phyloP scores from a whole-genome alignment of 2,329 filamentous ascomycete species.

The Ophiosphaerella herpotricha region DNA sequence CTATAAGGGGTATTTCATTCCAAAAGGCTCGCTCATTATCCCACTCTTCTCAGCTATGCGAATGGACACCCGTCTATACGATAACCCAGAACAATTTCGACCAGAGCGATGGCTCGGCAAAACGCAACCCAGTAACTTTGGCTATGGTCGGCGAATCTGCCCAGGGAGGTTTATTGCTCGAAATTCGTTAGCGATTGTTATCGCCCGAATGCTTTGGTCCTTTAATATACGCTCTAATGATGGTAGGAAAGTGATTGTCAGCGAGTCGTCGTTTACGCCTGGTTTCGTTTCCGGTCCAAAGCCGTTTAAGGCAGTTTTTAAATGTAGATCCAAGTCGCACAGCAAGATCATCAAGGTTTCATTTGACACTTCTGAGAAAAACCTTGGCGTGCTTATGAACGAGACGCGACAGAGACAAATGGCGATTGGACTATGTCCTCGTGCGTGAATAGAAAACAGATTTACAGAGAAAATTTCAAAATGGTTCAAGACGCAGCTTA shows the following conservation, averaged over 20 bases:
- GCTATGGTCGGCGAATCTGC: not conserved
- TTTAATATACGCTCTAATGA: not conserved
- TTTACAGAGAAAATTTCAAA: too few species aligned
- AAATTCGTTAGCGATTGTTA: not conserved
- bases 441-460: too few species aligned
- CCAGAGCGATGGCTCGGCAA: not conserved
- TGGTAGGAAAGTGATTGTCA: not conserved
- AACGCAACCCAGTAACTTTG: not conserved
- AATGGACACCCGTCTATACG: constrained; percentile 20
- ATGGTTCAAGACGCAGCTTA: too few species aligned
- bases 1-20: constrained; percentile 55
- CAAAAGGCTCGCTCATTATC: constrained; percentile 46
- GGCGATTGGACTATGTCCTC: too few species aligned
- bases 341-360: too few species aligned
- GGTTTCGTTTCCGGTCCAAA: not conserved
- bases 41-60: constrained; percentile 42
- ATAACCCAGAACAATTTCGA: not conserved
- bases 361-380: too few species aligned
- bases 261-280: not conserved
- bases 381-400: too few species aligned
- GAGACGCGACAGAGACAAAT: too few species aligned
- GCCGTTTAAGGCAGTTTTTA: not conserved
- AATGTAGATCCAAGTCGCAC: too few species aligned
- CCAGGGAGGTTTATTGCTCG: not conserved
- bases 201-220: not conserved